phyloP scores from a whole-genome alignment of 2,329 filamentous ascomycete genomes.

The Claviceps pazoutovae region DNA sequence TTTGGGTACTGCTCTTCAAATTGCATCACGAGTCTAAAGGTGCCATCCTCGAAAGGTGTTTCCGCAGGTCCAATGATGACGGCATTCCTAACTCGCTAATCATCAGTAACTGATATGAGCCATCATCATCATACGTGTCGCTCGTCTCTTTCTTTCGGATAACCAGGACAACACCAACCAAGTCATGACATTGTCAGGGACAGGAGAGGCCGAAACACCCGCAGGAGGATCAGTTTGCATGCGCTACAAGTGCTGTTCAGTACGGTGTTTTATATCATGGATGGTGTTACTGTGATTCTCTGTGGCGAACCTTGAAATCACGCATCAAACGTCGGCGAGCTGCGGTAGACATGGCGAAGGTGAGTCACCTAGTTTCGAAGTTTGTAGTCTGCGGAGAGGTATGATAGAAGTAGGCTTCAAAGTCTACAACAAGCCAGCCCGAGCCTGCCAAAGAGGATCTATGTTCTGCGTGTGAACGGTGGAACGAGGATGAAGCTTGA shows the following conservation, averaged over 20 bases:
- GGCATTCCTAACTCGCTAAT: constrained; percentile 58
- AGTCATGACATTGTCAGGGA: constrained; percentile 95
- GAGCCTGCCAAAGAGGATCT: neutral
- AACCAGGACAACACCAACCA: constrained; percentile 43
- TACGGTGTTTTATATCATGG: too few relatives aligned
- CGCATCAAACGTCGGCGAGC: constrained; percentile 94
- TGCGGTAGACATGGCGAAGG: constrained; percentile 59
- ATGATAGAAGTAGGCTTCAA: neutral
- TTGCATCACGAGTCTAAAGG: constrained; percentile 95
- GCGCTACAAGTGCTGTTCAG: constrained; percentile 42
- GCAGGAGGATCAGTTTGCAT: constrained; percentile 99
- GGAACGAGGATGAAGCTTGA: constrained; percentile 5
- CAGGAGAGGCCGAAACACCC: constrained; percentile 88
- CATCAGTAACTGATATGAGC: constrained; percentile 7
- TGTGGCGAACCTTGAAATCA: constrained; percentile 77
- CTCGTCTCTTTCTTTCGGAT: neutral
- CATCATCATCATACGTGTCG: neutral
- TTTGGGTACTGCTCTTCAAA: constrained; percentile 99
- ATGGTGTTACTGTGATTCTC: neutral
- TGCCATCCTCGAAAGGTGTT: constrained; percentile 96
- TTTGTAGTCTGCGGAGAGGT: neutral
- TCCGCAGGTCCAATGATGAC: constrained; percentile 96
- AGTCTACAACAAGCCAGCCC: neutral
- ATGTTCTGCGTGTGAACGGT: neutral
- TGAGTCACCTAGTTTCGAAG: neutral